These are phyloP conservation scores for Apiotrichum siamense DNA, from an alignment of 1,284 basidiomycete genomes.

Conservation along the genomic window DNA sequence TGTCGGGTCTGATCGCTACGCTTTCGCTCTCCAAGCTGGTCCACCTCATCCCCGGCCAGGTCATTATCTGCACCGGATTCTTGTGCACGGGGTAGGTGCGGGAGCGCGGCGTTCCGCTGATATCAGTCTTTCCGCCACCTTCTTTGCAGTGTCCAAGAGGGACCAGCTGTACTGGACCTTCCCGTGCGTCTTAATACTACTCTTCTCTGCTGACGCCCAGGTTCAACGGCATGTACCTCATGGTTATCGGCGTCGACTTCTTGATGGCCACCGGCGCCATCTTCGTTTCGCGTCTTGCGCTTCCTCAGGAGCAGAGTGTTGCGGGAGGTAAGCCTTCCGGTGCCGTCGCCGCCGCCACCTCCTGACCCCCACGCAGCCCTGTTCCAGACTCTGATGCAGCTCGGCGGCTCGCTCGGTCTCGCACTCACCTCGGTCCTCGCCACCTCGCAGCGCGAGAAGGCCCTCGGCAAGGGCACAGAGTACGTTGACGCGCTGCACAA, in stretches of 20 bases:
- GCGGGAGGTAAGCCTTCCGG: constrained; percentile 48
- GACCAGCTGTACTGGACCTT: constrained; percentile 8
- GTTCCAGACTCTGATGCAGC: constrained; percentile 42
- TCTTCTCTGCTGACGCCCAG: too few species aligned
- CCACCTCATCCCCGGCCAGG: constrained; percentile 6
- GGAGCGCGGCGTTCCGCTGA: background rate
- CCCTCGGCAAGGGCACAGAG: constrained; percentile 12
- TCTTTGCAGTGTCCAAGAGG: constrained; percentile 64
- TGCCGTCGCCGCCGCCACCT: background rate
- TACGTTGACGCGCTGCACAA: constrained; percentile 17
- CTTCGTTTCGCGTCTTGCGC: constrained; percentile 61
- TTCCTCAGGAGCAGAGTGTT: constrained; percentile 64
- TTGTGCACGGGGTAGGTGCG: constrained; percentile 47
- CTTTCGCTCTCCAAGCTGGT: constrained; percentile 30
- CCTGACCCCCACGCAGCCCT: constrained; percentile 51
- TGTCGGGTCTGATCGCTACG: constrained; percentile 60
- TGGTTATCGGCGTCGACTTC: constrained; percentile 68
- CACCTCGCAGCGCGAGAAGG: constrained; percentile 11
- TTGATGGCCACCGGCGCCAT: constrained; percentile 64
- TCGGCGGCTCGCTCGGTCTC: constrained; percentile 64
- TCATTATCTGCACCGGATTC: constrained; percentile 54
- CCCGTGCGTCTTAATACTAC: too few species aligned
- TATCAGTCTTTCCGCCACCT: constrained; percentile 53
- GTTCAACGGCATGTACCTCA: constrained; percentile 46
- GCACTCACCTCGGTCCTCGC: constrained; percentile 66